Evolutionary conservation across 2,329 filamentous ascomycete species (phyloP).

Genomic region (Neofusicoccum laricinum): DNA sequence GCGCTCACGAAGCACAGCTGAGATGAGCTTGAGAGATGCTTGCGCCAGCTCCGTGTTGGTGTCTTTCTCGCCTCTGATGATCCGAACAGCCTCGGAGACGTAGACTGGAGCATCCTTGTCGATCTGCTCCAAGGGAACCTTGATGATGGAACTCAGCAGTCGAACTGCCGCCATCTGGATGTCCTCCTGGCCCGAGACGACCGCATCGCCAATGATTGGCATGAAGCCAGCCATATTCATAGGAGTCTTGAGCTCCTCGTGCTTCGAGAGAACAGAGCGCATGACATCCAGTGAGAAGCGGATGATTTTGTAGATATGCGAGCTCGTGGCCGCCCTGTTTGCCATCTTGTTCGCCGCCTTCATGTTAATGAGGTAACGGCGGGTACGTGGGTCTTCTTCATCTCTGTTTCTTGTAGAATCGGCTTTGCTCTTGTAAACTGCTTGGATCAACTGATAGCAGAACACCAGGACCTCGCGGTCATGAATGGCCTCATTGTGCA

Average conservation of each 20-base stretch:
- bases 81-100: constrained; percentile 77
- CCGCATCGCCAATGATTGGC: constrained; percentile 81
- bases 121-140: constrained; percentile 70
- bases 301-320: constrained; percentile 81
- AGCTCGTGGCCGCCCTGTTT: constrained; percentile 68
- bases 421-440: constrained; percentile 67
- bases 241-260: constrained; percentile 74
- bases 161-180: constrained; percentile 86
- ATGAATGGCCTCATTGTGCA: constrained; percentile 76
- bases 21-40: constrained; percentile 82
- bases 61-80: constrained; percentile 71
- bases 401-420: constrained; percentile 18
- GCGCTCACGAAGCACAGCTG: constrained; percentile 78
- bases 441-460: constrained; percentile 90
- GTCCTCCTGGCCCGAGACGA: constrained; percentile 84
- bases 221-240: constrained; percentile 81
- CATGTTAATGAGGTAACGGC: constrained; percentile 74
- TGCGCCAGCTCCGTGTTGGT: constrained; percentile 84
- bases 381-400: constrained; percentile 45
- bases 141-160: constrained; percentile 79
- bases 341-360: constrained; percentile 73
- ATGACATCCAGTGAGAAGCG: constrained; percentile 86
- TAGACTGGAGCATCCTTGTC: constrained; percentile 74
- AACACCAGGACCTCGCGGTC: constrained; percentile 85
- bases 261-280: constrained; percentile 79